A percentile compares a stretch with the other conserved stretches of the same genome.
Evolutionary conservation across 2,329 filamentous ascomycete genomes (phyloP).

Genomic region (Chrysoporthe cubensis): DNA sequence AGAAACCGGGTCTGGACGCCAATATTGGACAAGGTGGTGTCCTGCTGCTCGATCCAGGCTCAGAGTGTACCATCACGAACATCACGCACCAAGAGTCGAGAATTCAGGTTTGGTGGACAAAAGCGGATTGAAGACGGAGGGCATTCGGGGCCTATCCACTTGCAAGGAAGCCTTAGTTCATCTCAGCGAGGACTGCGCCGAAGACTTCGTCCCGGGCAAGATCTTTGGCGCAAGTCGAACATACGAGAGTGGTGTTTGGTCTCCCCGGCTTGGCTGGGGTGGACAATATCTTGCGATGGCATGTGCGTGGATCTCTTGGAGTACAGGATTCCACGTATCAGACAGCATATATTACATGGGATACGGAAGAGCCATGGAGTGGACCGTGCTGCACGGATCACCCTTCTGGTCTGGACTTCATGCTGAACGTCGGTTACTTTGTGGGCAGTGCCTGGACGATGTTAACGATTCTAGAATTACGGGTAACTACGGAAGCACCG

Average conservation of each 20-base stretch:
- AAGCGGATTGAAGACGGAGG: background rate
- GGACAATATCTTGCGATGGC: background rate
- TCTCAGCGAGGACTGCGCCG: background rate
- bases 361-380: background rate
- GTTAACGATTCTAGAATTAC: no score
- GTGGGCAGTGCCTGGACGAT: no score
- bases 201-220: no score
- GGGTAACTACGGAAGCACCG: no score
- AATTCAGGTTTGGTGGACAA: constrained; percentile 19
- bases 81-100: constrained; percentile 5
- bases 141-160: background rate
- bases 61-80: constrained; percentile 11
- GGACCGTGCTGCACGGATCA: background rate
- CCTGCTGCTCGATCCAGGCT: background rate
- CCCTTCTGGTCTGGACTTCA: no score
- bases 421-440: no score
- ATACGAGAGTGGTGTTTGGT: background rate
- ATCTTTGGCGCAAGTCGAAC: background rate
- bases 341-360: background rate
- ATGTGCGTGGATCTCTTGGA: background rate
- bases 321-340: background rate
- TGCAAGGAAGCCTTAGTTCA: background rate
- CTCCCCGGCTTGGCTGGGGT: background rate
- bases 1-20: background rate
- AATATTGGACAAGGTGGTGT: constrained; percentile 18